Evolutionary conservation across 2,329 filamentous ascomycete genomes (phyloP).

Genomic region (Aspergillus terreus): DNA sequence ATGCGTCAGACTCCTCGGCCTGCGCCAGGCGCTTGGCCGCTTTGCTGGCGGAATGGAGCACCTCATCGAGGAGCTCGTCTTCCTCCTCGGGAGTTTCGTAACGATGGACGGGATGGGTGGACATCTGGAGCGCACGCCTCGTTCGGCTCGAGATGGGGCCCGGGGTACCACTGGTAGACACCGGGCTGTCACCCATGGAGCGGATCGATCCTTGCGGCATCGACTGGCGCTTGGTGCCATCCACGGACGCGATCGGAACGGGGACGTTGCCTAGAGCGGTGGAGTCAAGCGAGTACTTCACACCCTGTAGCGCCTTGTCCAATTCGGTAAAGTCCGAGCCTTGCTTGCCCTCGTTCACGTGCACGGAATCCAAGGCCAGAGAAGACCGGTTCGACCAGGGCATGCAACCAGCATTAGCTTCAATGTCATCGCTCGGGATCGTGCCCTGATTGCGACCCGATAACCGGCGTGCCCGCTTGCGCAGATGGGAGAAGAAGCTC

Average conservation of each 20-base stretch:
- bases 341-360: slow-evolving; percentile 44
- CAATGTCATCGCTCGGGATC: slow-evolving; percentile 79
- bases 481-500: slow-evolving; percentile 95
- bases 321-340: slow-evolving; percentile 56
- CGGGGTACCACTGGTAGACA: slow-evolving; percentile 21
- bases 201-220: slow-evolving; percentile 34
- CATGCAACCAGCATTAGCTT: slow-evolving; percentile 86
- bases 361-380: slow-evolving; percentile 66
- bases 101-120: slow-evolving; percentile 69
- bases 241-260: slow-evolving; percentile 30
- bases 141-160: slow-evolving; percentile 73
- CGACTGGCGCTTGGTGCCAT: slow-evolving; percentile 36
- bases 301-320: slow-evolving; percentile 59
- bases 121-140: slow-evolving; percentile 67
- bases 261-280: slow-evolving; percentile 35
- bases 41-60: slow-evolving; percentile 70
- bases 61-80: slow-evolving; percentile 91
- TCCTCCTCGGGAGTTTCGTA: slow-evolving; percentile 97
- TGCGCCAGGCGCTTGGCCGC: slow-evolving; percentile 68
- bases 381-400: slow-evolving; percentile 88
- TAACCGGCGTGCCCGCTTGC: slow-evolving; percentile 86
- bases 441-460: slow-evolving; percentile 86
- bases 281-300: slow-evolving; percentile 56
- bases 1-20: slow-evolving; percentile 36
- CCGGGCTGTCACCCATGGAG: slow-evolving; percentile 25